A percentile compares a stretch with the other conserved stretches of the same genome.
These are phyloP conservation scores for Trametes gibbosa DNA, from an alignment of 768 basidiomycete genomes.

Conservation along the genomic window DNA sequence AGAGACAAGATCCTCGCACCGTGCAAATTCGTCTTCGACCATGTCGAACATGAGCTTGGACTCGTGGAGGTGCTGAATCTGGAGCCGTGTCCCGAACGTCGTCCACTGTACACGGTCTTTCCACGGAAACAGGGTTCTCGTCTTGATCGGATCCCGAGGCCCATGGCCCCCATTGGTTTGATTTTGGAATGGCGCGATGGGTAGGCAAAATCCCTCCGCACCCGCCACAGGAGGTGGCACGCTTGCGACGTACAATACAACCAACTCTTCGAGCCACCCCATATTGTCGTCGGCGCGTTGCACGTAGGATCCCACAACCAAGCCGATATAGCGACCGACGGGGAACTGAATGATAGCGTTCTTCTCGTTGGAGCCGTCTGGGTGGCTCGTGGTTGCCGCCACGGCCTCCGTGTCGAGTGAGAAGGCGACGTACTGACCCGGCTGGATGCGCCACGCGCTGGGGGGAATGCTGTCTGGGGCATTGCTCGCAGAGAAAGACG, in stretches of 20 bases:
- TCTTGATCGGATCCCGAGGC: constrained; percentile 16
- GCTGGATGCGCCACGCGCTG: constrained; percentile 13
- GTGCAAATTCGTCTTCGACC: constrained; percentile 22
- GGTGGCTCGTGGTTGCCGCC: background rate
- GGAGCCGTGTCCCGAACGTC: constrained; percentile 25
- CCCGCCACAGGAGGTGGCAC: constrained; percentile 14
- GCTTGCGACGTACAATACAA: constrained; percentile 22
- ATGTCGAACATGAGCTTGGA: constrained; percentile 26
- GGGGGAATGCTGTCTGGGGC: constrained; percentile 5
- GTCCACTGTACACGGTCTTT: constrained; percentile 25
- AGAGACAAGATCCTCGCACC: constrained; percentile 20
- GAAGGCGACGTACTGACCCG: constrained; percentile 24
- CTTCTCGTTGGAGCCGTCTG: constrained; percentile 3
- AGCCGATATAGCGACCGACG: constrained; percentile 23
- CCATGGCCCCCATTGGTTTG: background rate
- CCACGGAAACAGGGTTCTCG: constrained; percentile 26
- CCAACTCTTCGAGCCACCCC: constrained; percentile 17
- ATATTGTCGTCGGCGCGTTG: constrained; percentile 10
- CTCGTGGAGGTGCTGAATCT: constrained; percentile 16
- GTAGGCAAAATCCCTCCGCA: constrained; percentile 1
- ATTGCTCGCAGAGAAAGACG: constrained; percentile 11
- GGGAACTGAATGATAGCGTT: constrained; percentile 6
- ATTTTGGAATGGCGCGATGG: constrained; percentile 10
- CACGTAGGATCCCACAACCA: constrained; percentile 20
- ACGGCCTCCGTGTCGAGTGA: constrained; percentile 17